Evolutionary conservation across 805 yeast species (phyloP).

Genomic region (Candida namnaoensis): DNA sequence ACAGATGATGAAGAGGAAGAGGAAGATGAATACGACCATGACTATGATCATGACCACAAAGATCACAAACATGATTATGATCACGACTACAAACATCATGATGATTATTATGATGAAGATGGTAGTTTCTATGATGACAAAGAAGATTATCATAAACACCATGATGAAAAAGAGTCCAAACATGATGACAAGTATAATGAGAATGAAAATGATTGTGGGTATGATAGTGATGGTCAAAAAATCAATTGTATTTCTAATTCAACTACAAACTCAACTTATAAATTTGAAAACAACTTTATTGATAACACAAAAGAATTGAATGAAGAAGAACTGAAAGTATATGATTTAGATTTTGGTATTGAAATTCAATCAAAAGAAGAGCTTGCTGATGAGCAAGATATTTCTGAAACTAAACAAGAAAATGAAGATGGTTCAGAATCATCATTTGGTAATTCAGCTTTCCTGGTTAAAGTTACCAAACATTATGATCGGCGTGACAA

Average conservation of each 20-base stretch:
- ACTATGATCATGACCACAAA: slow-evolving; percentile 10
- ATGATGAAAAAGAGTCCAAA: slow-evolving; percentile 56
- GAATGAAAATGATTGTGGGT: slow-evolving; percentile 67
- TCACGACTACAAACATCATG: slow-evolving; percentile 14
- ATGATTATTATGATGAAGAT: slow-evolving; percentile 14
- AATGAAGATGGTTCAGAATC: slow-evolving; percentile 60
- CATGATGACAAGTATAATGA: slow-evolving; percentile 75
- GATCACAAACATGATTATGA: slow-evolving; percentile 18
- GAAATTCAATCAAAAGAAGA: too few relatives aligned
- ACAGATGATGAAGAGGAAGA: slow-evolving; percentile 12
- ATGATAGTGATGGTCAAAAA: slow-evolving; percentile 34
- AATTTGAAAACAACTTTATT: too few relatives aligned
- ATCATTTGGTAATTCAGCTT: slow-evolving; percentile 39
- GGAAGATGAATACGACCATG: slow-evolving; percentile 15
- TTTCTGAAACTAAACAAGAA: slow-evolving; percentile 24
- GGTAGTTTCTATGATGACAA: slow-evolving; percentile 24
- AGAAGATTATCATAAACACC: slow-evolving; percentile 73
- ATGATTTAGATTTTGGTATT: too few relatives aligned
- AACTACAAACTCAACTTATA: too few relatives aligned
- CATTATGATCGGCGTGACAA: not conserved
- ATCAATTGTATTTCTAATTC: too few relatives aligned
- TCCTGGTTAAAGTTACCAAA: not conserved
- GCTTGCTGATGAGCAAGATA: not conserved
- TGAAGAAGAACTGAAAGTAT: too few relatives aligned
- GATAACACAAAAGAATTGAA: too few relatives aligned